A percentile compares a stretch with the other conserved stretches of the same genome.
Evolutionary conservation across 2,329 filamentous ascomycete species (phyloP).

Genomic region (Clonostachys solani): DNA sequence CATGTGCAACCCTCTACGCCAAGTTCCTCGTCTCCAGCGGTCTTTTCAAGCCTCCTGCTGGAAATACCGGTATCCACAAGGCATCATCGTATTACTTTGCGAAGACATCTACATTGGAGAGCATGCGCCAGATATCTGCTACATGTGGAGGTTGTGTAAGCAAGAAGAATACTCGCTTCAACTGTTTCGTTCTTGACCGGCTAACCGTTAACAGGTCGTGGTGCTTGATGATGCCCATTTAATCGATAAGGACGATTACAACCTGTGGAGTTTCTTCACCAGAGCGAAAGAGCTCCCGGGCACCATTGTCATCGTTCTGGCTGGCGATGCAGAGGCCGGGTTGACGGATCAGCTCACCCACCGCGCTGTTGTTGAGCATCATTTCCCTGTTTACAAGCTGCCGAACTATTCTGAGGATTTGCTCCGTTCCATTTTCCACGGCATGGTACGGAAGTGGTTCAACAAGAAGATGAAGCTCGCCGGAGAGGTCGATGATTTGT

Average conservation of each 20-base stretch:
- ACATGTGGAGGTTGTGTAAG: constrained; percentile 53
- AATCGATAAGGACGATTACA: constrained; percentile 17
- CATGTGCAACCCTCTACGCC: constrained; percentile 53
- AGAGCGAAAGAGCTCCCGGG: constrained; percentile 15
- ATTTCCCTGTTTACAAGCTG: constrained; percentile 12
- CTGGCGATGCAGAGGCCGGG: constrained; percentile 16
- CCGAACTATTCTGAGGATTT: constrained; percentile 4
- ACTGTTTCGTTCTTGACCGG: neutral
- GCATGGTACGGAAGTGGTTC: constrained; percentile 2
- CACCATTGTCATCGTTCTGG: constrained; percentile 18
- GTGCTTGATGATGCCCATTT: constrained; percentile 20
- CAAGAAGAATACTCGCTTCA: neutral
- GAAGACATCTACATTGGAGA: constrained; percentile 24
- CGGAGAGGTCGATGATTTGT: constrained; percentile 1
- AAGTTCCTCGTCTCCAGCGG: constrained; percentile 34
- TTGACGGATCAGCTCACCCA: constrained; percentile 1
- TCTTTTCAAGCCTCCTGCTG: constrained; percentile 24
- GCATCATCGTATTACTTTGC: constrained; percentile 19
- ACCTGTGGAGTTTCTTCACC: constrained; percentile 18
- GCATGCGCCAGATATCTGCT: constrained; percentile 33
- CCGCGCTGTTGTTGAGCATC: constrained; percentile 11
- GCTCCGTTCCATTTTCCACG: constrained; percentile 3
- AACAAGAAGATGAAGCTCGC: constrained; percentile 5
- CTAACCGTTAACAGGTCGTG: constrained; percentile 13
- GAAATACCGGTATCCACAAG: constrained; percentile 30